Base-by-base conservation (phyloP, 768 basidiomycete species). In the Pisolithus sp. region DNA sequence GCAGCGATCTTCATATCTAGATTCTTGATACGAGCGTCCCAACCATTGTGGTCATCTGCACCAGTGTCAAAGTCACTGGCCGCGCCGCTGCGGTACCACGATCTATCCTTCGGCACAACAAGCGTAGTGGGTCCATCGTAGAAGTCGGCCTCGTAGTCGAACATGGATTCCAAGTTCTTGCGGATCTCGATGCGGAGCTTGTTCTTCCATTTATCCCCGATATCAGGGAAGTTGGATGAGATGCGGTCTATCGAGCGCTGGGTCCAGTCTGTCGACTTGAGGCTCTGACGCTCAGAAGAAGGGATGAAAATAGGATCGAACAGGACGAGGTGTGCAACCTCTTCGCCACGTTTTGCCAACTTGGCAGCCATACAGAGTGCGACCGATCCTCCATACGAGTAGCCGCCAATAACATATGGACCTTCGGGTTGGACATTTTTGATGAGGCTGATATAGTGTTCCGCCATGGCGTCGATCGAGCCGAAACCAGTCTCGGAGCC, bases 101-200 rank as follows among this genome's bases (percentile, higher is more conserved):
- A 66, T 24, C 65, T 66, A 24, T 67, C 65, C 21, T 64, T 67
- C 12, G 65, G 65, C 40, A 67, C 63, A 7, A 67, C 37, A 36
- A 66, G 57, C 8, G 57, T 66, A 9, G 65, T 43, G 21, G 50
- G 57, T 5, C 62, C 61, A 2, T 55, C 52, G 37, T 65, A 66
- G 41, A 56, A 53, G 6, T 57, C 61, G 20, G 66, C 61, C 40
- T 66, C 63, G 21, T 61, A 66, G 48, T 65, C 66, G 50, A 67
- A 66, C 66, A 66, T 66, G 5, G 58, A 64, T 7, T 67, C 65
- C 54, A 66, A 42, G 50, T 66, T 66, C 59, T 66, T 66, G 26
- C 63, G 61, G 40, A 67, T 67, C 53, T 66, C 65, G 15, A 54
- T 55, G 39, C 61, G 61, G 43, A 66, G 39, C 49, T 63, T 66